Evolutionary conservation across 176 grass and related monocot genomes (phyloP), one percentile per base, ranked within the genome.

Genomic region (Panicum miliaceum): DNA sequence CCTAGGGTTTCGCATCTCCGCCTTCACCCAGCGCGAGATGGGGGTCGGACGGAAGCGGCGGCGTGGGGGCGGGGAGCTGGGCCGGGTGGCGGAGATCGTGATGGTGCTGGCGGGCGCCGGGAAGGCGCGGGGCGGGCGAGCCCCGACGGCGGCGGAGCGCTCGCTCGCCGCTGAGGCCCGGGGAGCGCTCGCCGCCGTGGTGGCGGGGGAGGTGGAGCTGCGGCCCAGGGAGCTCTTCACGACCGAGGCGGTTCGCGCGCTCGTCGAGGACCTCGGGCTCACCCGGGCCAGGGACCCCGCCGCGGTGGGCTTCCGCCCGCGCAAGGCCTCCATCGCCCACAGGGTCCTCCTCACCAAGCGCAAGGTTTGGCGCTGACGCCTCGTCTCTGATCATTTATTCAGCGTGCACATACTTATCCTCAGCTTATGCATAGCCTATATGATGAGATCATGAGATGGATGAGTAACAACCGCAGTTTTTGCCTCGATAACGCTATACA

Each of bases 251-350:
- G 88, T 94, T 51, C 77, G 90, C 46, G 72, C 85, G 42, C 70
- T 97, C 41, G 92, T 90, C 14, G 85, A 92, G 88, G 94, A 97
- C 83, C 86, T 97, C n/a, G 94, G 90, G 38, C 88, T 97, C 53
- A 40, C 41, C 52, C 86, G 84, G 75, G 40, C 86, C 76, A 76
- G 76, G 54, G 85, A 88, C 12, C 81, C 87, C 32, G 29, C 89
- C 22, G 81, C 64, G 42, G 79, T 91, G 78, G 94, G 85, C 8
- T 92, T 84, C 66, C 90, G 86, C 60, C 83, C 76, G 16, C 73
- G 63, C 79, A 87, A 76, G 61, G 65, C 80, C 41, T 92, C 94
- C 41, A 97, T 97, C 59, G 85, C 94, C 7, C 86, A 97, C 8
- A 92, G 86, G 83, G 23, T 97, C 72, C 22, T 89, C 62, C 86